A percentile compares a stretch with the other conserved stretches of the same genome.
phyloP scores from a whole-genome alignment of 345 rosid species.

The Aethionema arabicum region DNA sequence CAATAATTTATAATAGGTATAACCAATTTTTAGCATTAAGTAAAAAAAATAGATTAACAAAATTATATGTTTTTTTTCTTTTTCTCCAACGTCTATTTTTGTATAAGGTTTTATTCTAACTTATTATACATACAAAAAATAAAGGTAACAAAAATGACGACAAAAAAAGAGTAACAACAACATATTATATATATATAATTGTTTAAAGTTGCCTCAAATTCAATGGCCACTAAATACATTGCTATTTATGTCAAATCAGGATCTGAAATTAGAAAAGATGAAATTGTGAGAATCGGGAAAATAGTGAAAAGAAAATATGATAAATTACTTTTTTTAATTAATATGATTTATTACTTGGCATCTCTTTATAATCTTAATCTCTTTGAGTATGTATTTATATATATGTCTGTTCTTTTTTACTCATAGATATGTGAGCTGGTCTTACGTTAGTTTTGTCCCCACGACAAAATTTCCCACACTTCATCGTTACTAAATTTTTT shows the following conservation, averaged over 20 bases:
- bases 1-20: no score
- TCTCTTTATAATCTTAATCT: neutral
- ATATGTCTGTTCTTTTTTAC: slow-evolving; percentile 23
- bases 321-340: no score
- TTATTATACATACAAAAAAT: neutral
- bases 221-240: neutral
- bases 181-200: neutral
- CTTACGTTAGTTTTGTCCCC: slow-evolving; percentile 23
- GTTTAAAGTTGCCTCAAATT: neutral
- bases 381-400: slow-evolving; percentile 16
- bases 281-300: slow-evolving; percentile 4
- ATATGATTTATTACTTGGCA: neutral
- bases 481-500: slow-evolving; percentile 11
- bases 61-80: no score
- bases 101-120: neutral
- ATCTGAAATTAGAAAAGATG: neutral
- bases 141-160: neutral
- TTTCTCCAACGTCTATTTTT: no score
- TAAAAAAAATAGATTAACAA: no score
- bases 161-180: neutral
- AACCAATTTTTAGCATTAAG: no score
- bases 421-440: slow-evolving; percentile 3
- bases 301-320: slow-evolving; percentile 6
- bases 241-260: neutral
- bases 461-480: slow-evolving; percentile 25